Conservation (phyloP, 176 grass and related monocot genomes). For the Calamus simplicifolius region DNA sequence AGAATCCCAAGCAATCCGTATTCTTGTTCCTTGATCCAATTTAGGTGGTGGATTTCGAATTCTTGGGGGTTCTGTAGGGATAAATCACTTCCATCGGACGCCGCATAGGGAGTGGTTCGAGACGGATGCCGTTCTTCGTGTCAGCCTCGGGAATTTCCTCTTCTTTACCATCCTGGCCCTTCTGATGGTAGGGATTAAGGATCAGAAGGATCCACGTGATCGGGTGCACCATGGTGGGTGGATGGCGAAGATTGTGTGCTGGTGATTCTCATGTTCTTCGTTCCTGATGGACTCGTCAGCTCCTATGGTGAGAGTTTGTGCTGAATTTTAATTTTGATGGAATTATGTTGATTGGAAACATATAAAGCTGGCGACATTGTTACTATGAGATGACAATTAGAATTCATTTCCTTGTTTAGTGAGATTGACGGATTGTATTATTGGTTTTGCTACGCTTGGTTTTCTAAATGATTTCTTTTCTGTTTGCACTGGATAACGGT, state of each 20-base stretch:
- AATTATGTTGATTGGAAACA: too few relatives aligned
- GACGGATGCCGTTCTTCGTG: constrained; percentile 95
- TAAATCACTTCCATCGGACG: constrained; percentile 94
- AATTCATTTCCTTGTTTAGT: too few relatives aligned
- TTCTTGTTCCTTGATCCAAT: neutral
- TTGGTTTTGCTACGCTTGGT: neutral
- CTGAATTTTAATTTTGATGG: too few relatives aligned
- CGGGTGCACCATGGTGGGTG: constrained; percentile 88
- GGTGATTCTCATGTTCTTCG: constrained; percentile 96
- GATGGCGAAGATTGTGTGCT: constrained; percentile 96
- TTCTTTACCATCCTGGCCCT: constrained; percentile 93
- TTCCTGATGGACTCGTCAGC: constrained; percentile 83
- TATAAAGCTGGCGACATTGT: neutral
- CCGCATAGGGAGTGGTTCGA: constrained; percentile 99
- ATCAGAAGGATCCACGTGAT: constrained; percentile 98
- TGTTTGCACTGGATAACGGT: too few relatives aligned
- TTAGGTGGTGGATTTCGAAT: neutral
- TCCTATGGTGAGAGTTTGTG: constrained; percentile 58
- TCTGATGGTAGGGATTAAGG: constrained; percentile 93
- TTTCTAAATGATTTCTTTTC: neutral
- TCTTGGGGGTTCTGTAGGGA: constrained; percentile 40
- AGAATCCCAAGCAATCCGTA: neutral
- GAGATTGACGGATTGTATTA: too few relatives aligned
- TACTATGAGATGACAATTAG: neutral
- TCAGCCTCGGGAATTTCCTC: constrained; percentile 93